These are phyloP conservation scores for Corrigiola litoralis DNA, from an alignment of 179 eudicot genomes.

Conservation along the genomic window DNA sequence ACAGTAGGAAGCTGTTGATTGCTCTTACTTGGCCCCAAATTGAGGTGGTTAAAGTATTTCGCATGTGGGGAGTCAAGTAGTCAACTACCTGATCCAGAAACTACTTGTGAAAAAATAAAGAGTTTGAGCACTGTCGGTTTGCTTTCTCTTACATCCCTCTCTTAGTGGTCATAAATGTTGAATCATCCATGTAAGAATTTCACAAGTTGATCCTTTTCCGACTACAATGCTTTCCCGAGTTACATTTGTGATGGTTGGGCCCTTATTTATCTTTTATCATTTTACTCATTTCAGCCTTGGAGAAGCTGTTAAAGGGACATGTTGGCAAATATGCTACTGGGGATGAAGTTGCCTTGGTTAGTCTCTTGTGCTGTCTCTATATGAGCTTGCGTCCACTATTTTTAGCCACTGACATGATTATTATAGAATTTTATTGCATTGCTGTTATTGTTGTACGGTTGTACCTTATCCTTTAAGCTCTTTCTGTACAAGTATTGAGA, in stretches of 20 bases:
- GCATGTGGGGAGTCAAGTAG: no score
- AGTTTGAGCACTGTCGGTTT: no score
- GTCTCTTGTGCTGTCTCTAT: constrained; percentile 25
- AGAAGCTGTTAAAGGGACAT: constrained; percentile 57
- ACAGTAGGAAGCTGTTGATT: no score
- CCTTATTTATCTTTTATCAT: background rate
- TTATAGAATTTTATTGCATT: background rate
- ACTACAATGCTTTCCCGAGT: background rate
- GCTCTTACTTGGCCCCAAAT: no score
- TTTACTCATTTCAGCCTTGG: constrained; percentile 58
- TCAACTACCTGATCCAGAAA: no score
- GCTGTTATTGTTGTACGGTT: no score
- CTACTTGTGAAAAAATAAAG: no score
- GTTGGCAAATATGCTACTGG: constrained; percentile 96
- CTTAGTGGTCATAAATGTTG: no score
- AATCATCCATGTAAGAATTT: background rate
- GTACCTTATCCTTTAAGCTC: no score
- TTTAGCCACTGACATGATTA: background rate
- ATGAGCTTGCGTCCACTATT: background rate
- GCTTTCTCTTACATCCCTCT: no score
- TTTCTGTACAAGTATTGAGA: no score
- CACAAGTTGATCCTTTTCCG: background rate
- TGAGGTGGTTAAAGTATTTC: no score
- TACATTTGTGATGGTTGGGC: background rate
- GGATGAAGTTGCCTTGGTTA: constrained; percentile 82